Conservation (phyloP, 331 rosid species). For the Prunus yedoensis region DNA sequence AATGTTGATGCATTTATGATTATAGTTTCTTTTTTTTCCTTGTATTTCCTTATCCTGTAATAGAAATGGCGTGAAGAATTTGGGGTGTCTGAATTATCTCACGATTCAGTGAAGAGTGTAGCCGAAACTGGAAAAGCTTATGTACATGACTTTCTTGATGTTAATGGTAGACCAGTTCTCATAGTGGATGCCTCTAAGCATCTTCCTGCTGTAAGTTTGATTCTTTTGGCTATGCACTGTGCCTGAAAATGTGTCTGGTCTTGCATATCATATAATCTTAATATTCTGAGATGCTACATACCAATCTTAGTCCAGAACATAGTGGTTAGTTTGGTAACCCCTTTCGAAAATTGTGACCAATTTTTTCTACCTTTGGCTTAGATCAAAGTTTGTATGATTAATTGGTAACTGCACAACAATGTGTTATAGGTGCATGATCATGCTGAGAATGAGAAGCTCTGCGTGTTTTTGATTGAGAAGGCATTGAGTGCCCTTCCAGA, state of each 20-base stretch:
- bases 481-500: constrained; percentile 70
- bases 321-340: not conserved
- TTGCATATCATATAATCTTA: not conserved
- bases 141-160: constrained; percentile 75
- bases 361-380: not conserved
- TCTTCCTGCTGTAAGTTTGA: constrained; percentile 64
- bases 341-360: not conserved
- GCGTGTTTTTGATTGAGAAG: constrained; percentile 78
- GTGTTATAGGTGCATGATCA: constrained; percentile 59
- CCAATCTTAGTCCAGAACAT: not conserved
- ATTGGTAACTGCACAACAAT: constrained; percentile 14
- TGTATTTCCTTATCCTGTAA: constrained; percentile 23
- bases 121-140: constrained; percentile 81
- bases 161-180: constrained; percentile 74
- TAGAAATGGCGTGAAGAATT: constrained; percentile 96
- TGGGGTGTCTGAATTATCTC: constrained; percentile 66
- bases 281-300: not conserved
- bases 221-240: not conserved
- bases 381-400: constrained; percentile 7
- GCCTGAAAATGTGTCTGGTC: not conserved
- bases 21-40: constrained; percentile 11
- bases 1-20: not conserved
- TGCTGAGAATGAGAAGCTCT: constrained; percentile 67
- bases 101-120: constrained; percentile 53
- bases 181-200: constrained; percentile 77